Evolutionary conservation across 139 green algal species (phyloP).

Genomic region (Deuterostichococcus epilithicus): DNA sequence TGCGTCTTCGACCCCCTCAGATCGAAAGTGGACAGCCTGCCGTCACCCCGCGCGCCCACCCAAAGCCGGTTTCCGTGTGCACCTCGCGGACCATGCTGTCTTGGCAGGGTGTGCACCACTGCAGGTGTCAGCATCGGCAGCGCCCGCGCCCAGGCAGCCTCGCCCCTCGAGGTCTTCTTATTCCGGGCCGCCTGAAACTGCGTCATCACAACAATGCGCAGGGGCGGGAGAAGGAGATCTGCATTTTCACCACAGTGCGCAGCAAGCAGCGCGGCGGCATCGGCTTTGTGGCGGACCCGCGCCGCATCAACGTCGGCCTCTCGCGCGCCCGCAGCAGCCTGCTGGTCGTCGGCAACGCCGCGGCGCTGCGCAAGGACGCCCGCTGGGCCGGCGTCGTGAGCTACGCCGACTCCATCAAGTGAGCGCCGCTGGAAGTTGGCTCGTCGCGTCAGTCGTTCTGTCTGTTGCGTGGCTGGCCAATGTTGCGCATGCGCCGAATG

Average conservation of each 20-base stretch:
- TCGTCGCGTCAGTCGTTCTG: not conserved
- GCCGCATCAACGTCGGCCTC: slow-evolving; percentile 89
- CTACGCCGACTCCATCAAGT: not conserved
- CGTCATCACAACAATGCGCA: slow-evolving; percentile 29
- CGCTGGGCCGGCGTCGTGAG: slow-evolving; percentile 45
- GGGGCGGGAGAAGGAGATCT: slow-evolving; percentile 88
- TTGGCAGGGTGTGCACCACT: too few species aligned
- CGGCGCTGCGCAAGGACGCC: slow-evolving; percentile 45
- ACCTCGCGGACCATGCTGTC: too few species aligned
- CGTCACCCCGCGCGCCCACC: too few species aligned
- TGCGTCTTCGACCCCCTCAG: too few species aligned
- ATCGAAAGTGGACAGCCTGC: too few species aligned
- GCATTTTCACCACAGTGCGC: slow-evolving; percentile 77
- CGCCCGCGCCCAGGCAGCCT: not conserved
- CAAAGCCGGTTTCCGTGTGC: too few species aligned
- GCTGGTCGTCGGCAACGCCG: slow-evolving; percentile 72
- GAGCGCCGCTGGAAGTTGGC: too few species aligned
- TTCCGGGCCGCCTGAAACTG: not conserved
- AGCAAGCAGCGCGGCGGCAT: slow-evolving; percentile 36
- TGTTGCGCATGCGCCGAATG: not conserved
- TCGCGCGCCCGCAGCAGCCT: slow-evolving; percentile 76
- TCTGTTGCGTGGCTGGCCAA: not conserved
- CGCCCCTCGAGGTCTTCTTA: slow-evolving; percentile 2
- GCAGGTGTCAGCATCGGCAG: not conserved
- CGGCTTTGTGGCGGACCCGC: slow-evolving; percentile 83